phyloP scores from a whole-genome alignment of 2,329 filamentous ascomycete genomes.

The Elsinoe necatrix region DNA sequence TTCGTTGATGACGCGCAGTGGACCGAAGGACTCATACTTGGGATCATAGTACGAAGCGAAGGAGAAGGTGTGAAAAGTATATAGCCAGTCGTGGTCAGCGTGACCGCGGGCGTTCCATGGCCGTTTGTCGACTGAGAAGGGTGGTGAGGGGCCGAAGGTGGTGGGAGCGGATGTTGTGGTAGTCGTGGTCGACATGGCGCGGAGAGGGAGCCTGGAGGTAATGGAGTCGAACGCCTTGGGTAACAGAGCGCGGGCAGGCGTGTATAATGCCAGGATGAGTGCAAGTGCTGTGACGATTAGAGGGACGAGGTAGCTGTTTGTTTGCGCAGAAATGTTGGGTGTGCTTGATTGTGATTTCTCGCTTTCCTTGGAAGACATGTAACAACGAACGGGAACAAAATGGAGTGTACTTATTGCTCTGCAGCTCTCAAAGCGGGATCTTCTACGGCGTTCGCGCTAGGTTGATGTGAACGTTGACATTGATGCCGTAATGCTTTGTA shows the following conservation, averaged over 20 bases:
- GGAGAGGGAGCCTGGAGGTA: conserved; percentile 20
- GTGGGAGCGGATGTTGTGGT: conserved; percentile 21
- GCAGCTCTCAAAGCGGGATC: not conserved
- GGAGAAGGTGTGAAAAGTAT: conserved; percentile 78
- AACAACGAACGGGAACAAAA: conserved; percentile 1
- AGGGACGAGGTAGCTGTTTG: conserved; percentile 24
- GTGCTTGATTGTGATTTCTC: conserved; percentile 10
- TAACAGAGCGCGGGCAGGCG: conserved; percentile 31
- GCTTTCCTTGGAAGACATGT: conserved; percentile 20
- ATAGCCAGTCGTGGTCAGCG: conserved; percentile 77
- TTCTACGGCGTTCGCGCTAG: not conserved
- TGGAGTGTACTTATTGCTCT: conserved; percentile 18
- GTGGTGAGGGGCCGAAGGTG: conserved; percentile 17
- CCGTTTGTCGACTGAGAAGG: conserved; percentile 61
- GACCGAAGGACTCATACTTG: conserved; percentile 59
- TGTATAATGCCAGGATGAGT: conserved; percentile 40
- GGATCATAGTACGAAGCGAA: conserved; percentile 68
- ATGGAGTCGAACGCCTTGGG: conserved; percentile 29
- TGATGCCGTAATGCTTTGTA: conserved; percentile 14
- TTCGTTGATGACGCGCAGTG: conserved; percentile 79
- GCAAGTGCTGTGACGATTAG: conserved; percentile 31
- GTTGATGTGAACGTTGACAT: not conserved
- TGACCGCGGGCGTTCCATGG: conserved; percentile 65
- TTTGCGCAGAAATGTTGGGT: conserved; percentile 8
- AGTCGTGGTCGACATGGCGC: conserved; percentile 35